Evolutionary conservation across 202 grass and related monocot species (phyloP), one percentile per base, ranked within the genome.

Genomic region (Brachypodium distachyon): DNA sequence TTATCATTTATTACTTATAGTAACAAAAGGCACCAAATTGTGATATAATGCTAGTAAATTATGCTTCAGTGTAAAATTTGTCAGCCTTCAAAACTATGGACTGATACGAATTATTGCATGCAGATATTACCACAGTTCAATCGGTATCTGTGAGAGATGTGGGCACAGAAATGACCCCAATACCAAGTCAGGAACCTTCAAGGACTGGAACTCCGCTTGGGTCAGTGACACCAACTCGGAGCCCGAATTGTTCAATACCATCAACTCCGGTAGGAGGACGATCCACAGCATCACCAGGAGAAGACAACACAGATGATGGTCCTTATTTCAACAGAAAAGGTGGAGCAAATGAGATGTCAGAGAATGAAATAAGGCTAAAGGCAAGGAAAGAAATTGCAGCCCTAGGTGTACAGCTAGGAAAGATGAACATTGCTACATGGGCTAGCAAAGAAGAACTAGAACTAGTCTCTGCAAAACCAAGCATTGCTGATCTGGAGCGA

Each of bases 81-180:
- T 43, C 16, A 25, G 3, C 40, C 28, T 73, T 60, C 3, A 37
- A 26, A 53, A 51, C 23, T 59, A 34, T 81, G 2, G 72, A 50
- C 12, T 32, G 38, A 39, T 27, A 50, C 25, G 6, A 29, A 42
- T 17, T 80, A 43, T 76, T 68, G 57, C 14, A 16, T 80, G 74
- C 84, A 94, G 84, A 38, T 85, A 81, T 54, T 69, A 61, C 84
- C 23, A 49, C 78, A 57, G 76, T 81, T 73, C 89, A 87, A 31
- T 73, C 82, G 0, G 87, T 94, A 17, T 94, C 89, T 0, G 81
- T 91, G 58, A 85, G 91, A 88, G 91, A 98, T 72, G 63, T 98
- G 4, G 91, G 95, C 59, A 98, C 95, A 53, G 95, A 98, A 85
- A 98, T 98, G 91, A 98, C 95, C 22, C 91, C 95, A 5, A 92